Evolutionary conservation across 768 basidiomycete genomes (phyloP), one percentile per base, ranked within the genome.

Genomic region (Pilatotrama ljubarskyi): DNA sequence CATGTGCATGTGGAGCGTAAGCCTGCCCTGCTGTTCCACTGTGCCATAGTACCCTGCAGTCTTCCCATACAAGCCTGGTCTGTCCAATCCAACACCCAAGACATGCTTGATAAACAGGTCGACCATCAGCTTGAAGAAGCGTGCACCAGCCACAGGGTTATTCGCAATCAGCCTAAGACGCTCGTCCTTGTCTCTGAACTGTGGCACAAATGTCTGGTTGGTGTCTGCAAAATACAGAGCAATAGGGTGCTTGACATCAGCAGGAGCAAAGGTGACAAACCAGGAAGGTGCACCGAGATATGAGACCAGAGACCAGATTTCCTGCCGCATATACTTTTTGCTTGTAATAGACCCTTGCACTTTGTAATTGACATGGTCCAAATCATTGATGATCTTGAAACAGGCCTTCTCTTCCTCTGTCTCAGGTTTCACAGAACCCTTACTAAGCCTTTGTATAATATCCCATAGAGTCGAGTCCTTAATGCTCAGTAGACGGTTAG

Each of bases 1-100:
- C 50, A 66, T 29, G 48, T 68, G 66, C 18, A 68, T n/a, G 59
- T 68, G 62, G 9, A 66, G 38, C 7, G 62, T 62, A 11, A 56
- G n/a, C 25, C 55, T 42, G 4, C 62, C 62, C 52, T 64, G 57
- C n/a, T 58, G 38, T 29, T 64, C 62, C 41, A 66, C 59, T 9
- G 64, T 59, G 5, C 64, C 62, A 55, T 68, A 66, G 32, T 59
- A 68, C 18, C 55, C 55, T 2, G 35, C 22, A 13, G 61, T 62
- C 14, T 44, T 5, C 1, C 61, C 55, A 49, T 46, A 55, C 4
- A 40, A 15, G 22, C 51, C 35, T 6, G 20, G 5, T 5, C 37
- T 6, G 6, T 52, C 35, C 20, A 2, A 14, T 4, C 25, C 51
- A 17, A 36, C 3, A 1, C 38, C 17, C 24, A 52, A 14, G 2